These are phyloP conservation scores for Nasturtium officinale DNA, from an alignment of 345 rosid species.

Conservation along the genomic window DNA sequence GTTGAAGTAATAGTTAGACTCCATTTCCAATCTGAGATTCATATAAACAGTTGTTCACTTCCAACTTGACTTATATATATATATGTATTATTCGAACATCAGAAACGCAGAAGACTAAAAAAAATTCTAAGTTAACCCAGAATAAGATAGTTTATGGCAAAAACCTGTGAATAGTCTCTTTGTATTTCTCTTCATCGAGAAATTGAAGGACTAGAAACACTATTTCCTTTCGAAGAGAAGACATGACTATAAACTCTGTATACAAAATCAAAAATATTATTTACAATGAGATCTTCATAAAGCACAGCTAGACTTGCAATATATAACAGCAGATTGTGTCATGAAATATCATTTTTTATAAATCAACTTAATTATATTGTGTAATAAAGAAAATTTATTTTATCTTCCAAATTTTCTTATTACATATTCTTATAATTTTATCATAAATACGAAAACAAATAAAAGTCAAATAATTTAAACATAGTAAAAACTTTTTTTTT, in stretches of 20 bases:
- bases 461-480: background rate
- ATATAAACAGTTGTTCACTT: slow-evolving; percentile 10
- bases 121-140: too few species aligned
- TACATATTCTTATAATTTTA: too few species aligned
- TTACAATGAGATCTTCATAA: slow-evolving; percentile 43
- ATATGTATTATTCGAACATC: background rate
- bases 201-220: slow-evolving; percentile 89
- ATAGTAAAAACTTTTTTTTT: background rate
- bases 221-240: slow-evolving; percentile 81
- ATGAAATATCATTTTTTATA: background rate
- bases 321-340: background rate
- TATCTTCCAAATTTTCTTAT: background rate
- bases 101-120: background rate
- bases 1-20: slow-evolving; percentile 84
- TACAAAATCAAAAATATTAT: slow-evolving; percentile 28
- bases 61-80: slow-evolving; percentile 11
- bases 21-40: slow-evolving; percentile 75
- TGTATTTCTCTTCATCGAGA: slow-evolving; percentile 86
- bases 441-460: too few species aligned
- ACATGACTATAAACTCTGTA: slow-evolving; percentile 52
- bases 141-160: background rate
- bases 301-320: background rate
- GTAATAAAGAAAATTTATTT: too few species aligned
- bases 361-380: too few species aligned
- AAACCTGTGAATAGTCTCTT: slow-evolving; percentile 76